Base-by-base conservation (phyloP, 2,329 filamentous ascomycete species). In the Talaromyces atroroseus region DNA sequence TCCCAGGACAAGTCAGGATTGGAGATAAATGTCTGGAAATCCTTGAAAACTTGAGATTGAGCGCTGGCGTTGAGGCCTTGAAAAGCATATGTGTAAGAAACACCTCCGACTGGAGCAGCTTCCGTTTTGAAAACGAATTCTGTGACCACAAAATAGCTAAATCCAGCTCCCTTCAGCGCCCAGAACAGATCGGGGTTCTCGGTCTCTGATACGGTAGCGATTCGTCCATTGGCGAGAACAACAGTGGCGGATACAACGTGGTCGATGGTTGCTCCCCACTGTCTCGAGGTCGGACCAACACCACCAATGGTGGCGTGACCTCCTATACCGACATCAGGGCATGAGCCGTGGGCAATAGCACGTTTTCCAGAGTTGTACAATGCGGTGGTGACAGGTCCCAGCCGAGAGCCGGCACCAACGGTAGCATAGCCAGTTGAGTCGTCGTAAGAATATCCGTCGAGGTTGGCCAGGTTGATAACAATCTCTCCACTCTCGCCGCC, bases 81-180 rank as follows among this genome's bases (percentile, higher is more conserved):
- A 55, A 85, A 70, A 11, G 74, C 76, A 67, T 80, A 87, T 1
- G 78, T 78, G 65, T 84, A 87, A 58, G 84, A 77, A 8, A 87
- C 74, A 5, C 83, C 74, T n/a, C 73, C 69, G 5, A 73, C 52
- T 1, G 73, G 75, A 8, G 71, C 69, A 5, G 64, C 60, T 46
- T 72, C 63, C 0, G 71, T 74, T 32, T 63, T 63, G 6, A 74
- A 61, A 29, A 69, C 67, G 58, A 74, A 74, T 23, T 68, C 66
- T 0, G 71, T 74, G 3, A 73, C 66, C 24, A 74, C 67, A 0
- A 70, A 71, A 55, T 73, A 73, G 29, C 66, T 69, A 6, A 69
- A 65, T 3, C 65, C 71, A 2, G 71, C 71, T 18, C 71, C 71
- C 36, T 67, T 67, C 23, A 72, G 57, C 2, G 71, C 70, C 50